Evolutionary conservation across 768 basidiomycete species (phyloP), one percentile per base, ranked within the genome.

Genomic region (Macrolepiota dolichaula): DNA sequence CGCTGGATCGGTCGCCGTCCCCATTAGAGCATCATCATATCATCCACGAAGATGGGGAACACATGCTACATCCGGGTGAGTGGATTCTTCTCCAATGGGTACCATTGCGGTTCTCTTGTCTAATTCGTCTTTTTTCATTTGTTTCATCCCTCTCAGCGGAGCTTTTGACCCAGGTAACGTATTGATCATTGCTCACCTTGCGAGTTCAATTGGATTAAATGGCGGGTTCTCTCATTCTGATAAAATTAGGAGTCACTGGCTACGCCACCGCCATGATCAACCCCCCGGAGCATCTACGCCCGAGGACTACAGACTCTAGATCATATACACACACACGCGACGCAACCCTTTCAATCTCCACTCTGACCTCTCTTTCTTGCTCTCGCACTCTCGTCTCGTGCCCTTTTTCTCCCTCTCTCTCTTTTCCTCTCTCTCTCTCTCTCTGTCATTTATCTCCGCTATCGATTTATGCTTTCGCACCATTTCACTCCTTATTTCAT

Each of bases 11-110:
- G 22, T 55, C 57, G 25, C 32, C 32, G 35, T 51, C 49, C 49
- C 35, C 49, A 24, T 50, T 58, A 25, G 57, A 58, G 13, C 57
- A 51, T 35, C 57, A 42, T 55, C 25, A 40, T 51, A 49, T 60
- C 59, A 36, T 53, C 19, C 19, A 60, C 32, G 59, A 52, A 40
- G 51, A 35, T 24, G 51, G 38, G 4, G 51, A 60, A 53, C 44
- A 44, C 59, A 60, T 60, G 59, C 51, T 54, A 38, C 59, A 54
- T 54, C 32, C 59, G 53, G 53, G 59, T 61, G 25, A 55, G 52
- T 29, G 51, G 42, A 38, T 35, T 25, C 57, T 36, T 38, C 57
- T 36, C 12, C 10, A 32, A 32, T 32, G 29, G 29, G 15, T 37
- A 7, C 24, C 24, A 15, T 22, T 51, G 35, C 11, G 15, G 35